phyloP scores from a whole-genome alignment of 176 grass and related monocot genomes.

The Aegilops tauschii region DNA sequence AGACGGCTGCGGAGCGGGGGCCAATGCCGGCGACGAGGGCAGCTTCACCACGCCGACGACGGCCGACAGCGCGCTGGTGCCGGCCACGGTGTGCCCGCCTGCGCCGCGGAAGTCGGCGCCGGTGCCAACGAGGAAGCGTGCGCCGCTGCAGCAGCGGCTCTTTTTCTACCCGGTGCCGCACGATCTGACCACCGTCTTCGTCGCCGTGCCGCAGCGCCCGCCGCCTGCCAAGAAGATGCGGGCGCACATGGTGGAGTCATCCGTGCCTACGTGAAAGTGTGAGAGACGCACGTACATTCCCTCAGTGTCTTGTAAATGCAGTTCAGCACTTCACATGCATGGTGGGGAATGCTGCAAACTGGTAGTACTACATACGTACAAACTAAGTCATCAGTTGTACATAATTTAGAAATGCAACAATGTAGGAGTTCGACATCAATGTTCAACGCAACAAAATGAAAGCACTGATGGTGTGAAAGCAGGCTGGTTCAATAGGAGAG shows the following conservation, averaged over 20 bases:
- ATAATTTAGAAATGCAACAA: too few relatives aligned
- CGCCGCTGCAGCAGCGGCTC: conserved; percentile 32
- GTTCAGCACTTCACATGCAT: too few relatives aligned
- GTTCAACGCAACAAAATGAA: too few relatives aligned
- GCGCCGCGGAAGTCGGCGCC: conserved; percentile 54
- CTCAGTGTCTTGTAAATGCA: too few relatives aligned
- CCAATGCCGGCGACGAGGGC: background rate
- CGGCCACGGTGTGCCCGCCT: conserved; percentile 51
- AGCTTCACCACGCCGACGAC: conserved; percentile 29
- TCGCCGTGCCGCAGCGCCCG: background rate
- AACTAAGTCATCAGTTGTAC: too few relatives aligned
- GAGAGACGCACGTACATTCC: too few relatives aligned
- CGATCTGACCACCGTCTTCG: conserved; percentile 61
- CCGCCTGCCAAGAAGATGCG: conserved; percentile 55
- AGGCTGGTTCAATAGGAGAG: too few relatives aligned
- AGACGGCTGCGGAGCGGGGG: background rate
- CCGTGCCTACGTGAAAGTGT: background rate
- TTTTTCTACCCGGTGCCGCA: conserved; percentile 52
- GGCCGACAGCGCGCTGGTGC: conserved; percentile 18
- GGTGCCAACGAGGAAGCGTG: conserved; percentile 43
- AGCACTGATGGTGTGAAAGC: too few relatives aligned
- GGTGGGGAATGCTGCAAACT: too few relatives aligned
- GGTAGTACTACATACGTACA: too few relatives aligned
- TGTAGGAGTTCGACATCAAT: too few relatives aligned
- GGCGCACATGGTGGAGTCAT: conserved; percentile 23